Evolutionary conservation across 495 filamentous ascomycete genomes (phyloP).

Genomic region (Usnea hakonensis): DNA sequence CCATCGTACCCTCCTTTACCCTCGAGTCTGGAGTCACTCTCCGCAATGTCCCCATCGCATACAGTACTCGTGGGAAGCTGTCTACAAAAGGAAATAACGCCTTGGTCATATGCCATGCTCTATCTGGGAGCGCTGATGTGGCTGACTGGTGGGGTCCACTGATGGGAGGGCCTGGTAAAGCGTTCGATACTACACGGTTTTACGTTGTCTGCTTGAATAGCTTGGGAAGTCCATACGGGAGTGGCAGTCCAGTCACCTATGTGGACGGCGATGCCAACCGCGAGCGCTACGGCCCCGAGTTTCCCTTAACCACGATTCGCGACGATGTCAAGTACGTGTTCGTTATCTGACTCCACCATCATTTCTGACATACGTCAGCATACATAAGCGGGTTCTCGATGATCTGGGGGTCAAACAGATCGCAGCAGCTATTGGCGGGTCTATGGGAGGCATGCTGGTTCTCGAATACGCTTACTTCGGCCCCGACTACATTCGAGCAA

Average conservation of each 20-base stretch:
- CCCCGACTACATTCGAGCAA: slow-evolving; percentile 81
- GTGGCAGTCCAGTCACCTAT: slow-evolving; percentile 84
- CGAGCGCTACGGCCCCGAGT: slow-evolving; percentile 86
- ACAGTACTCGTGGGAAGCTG: slow-evolving; percentile 75
- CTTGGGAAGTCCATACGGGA: slow-evolving; percentile 92
- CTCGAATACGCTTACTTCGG: slow-evolving; percentile 96
- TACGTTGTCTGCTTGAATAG: slow-evolving; percentile 95
- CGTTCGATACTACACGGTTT: slow-evolving; percentile 87
- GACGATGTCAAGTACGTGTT: slow-evolving; percentile 82
- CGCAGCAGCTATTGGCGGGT: slow-evolving; percentile 89
- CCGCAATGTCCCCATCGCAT: slow-evolving; percentile 84
- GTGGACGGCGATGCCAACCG: slow-evolving; percentile 69
- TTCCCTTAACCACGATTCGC: slow-evolving; percentile 86
- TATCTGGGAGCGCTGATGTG: slow-evolving; percentile 94
- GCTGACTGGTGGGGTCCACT: slow-evolving; percentile 98
- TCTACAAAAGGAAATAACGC: slow-evolving; percentile 74
- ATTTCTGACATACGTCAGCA: slow-evolving; percentile 42
- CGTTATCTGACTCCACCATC: not conserved
- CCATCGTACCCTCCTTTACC: slow-evolving; percentile 78
- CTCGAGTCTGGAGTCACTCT: slow-evolving; percentile 88
- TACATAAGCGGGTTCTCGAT: slow-evolving; percentile 87
- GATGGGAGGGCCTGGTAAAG: slow-evolving; percentile 77
- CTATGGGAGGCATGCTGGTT: slow-evolving; percentile 96
- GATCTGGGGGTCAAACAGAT: slow-evolving; percentile 80
- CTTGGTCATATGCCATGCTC: slow-evolving; percentile 93